These are phyloP conservation scores for Kickxella alabastrina DNA, from an alignment of 192 early-diverging fungal genomes.

Conservation along the genomic window DNA sequence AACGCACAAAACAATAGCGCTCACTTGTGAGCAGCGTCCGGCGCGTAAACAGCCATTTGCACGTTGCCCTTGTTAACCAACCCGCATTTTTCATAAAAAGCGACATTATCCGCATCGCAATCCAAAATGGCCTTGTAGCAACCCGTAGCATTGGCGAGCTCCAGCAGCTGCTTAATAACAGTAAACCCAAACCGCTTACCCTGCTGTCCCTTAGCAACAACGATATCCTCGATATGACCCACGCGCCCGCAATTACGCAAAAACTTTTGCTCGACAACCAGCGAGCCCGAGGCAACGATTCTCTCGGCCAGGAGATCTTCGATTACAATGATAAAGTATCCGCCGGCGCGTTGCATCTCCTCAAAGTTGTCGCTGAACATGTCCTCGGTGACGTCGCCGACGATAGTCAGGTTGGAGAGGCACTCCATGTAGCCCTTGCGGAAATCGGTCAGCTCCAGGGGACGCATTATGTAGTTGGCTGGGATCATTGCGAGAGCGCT, in stretches of 20 bases:
- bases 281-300: constrained; percentile 81
- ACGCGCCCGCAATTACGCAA: constrained; percentile 76
- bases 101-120: constrained; percentile 70
- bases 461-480: constrained; percentile 67
- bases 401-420: constrained; percentile 73
- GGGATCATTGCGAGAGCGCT: constrained; percentile 59
- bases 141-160: constrained; percentile 66
- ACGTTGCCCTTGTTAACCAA: constrained; percentile 72
- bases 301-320: constrained; percentile 51
- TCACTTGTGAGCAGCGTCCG: constrained; percentile 17
- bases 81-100: constrained; percentile 92
- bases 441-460: constrained; percentile 74
- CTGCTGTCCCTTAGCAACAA: constrained; percentile 70
- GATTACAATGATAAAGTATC: constrained; percentile 80
- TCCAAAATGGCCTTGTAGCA: constrained; percentile 91
- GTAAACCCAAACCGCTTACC: constrained; percentile 64
- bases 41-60: constrained; percentile 63
- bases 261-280: constrained; percentile 91
- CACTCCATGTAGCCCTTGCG: constrained; percentile 68
- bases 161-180: constrained; percentile 82
- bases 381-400: constrained; percentile 67
- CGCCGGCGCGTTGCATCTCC: constrained; percentile 63
- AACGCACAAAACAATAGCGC: not conserved
- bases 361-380: constrained; percentile 75
- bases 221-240: constrained; percentile 90